Base-by-base conservation (phyloP, 1,139 yeast genomes). In the Magnusiomyces clavatus region DNA sequence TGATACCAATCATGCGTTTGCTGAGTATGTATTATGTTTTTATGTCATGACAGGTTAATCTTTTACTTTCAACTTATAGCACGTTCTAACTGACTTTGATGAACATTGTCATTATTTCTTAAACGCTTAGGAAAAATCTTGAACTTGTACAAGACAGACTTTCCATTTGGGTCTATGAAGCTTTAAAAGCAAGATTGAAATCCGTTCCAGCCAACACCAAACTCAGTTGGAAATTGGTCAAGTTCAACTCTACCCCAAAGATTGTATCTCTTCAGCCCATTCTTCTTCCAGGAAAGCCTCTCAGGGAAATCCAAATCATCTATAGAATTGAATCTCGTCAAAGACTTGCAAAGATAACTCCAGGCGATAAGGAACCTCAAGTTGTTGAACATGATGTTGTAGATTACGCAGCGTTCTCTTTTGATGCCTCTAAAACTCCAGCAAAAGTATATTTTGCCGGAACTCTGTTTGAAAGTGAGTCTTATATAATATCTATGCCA, bases 291-390 rank as follows among this genome's bases (percentile, higher is more conserved):
- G 78, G 77, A 24, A 67, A 68, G 54, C 81, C 87, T 13, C 72
- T 86, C 42, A 79, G 81, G 51, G 80, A 75, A 60, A 77, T 86
- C 40, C 95, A 88, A 71, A 74, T 86, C 45, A 81, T 85, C n/a
- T 83, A 89, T 70, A 79, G 80, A 60, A 82, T 87, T 57, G 77
- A 80, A 54, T 84, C 96, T 8, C 77, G 76, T 51, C 97, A 89
- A 68, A 78, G 81, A 60, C 72, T 89, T 57, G 72, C 75, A 50
- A 75, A 76, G 56, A 68, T 77, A 49, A 71, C 60, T 43, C 57
- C 58, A 2, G 69, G 66, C 29, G 53, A 60, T 16, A 56, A 57
- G 12, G 61, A 78, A 51, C 73, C 72, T 4, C 74, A 71, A 24
- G 73, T 72, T 40, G 67, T 72, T 20, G 84, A 81, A 60, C 77